Conservation (phyloP, 257 asterid genomes). For the Solanum pimpinellifolium region DNA sequence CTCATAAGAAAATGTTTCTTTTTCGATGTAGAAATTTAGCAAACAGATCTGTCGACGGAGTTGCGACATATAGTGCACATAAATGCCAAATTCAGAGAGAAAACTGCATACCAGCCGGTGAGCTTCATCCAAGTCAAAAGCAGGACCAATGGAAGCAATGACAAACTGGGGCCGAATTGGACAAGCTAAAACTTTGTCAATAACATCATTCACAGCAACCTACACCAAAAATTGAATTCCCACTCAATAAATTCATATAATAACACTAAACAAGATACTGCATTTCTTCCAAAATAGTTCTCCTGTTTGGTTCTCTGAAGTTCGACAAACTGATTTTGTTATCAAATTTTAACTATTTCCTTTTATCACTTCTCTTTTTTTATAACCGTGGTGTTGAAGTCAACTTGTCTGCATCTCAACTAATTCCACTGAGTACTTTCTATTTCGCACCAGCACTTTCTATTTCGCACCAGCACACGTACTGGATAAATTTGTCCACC, state of each 20-base stretch:
- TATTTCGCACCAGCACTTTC: neutral
- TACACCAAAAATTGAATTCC: conserved; percentile 1
- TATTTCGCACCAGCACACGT: neutral
- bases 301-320: neutral
- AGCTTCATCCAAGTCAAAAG: conserved; percentile 27
- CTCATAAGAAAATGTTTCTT: neutral
- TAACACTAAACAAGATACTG: neutral
- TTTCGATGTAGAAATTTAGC: neutral
- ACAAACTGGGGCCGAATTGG: conserved; percentile 87
- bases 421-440: neutral
- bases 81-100: neutral
- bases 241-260: neutral
- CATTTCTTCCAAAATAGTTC: neutral
- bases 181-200: conserved; percentile 53
- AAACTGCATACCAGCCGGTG: conserved; percentile 32
- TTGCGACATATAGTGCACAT: neutral
- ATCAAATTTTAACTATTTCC: neutral
- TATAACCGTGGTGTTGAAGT: neutral
- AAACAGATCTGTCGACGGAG: neutral
- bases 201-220: conserved; percentile 74
- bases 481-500: neutral
- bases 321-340: neutral
- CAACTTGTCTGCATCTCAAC: neutral
- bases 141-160: conserved; percentile 56
- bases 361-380: neutral